Evolutionary conservation across 2,329 filamentous ascomycete genomes (phyloP).

Genomic region (Fusarium sp.): DNA sequence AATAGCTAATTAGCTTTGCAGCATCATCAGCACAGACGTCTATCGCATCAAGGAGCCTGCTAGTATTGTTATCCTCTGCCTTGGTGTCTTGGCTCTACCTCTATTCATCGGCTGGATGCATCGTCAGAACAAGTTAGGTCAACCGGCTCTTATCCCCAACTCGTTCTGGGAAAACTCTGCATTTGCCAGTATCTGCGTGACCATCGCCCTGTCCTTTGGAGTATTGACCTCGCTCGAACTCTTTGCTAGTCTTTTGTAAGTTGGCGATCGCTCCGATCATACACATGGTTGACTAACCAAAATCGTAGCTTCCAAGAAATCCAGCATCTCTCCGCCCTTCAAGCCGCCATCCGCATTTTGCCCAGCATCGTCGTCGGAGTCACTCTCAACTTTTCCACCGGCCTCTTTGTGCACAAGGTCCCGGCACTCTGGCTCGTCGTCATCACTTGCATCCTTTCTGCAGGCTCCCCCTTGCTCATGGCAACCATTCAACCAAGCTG

Average conservation of each 20-base stretch:
- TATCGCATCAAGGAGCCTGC: slow-evolving; percentile 56
- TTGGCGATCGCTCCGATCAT: not conserved
- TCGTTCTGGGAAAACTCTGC: slow-evolving; percentile 68
- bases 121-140: slow-evolving; percentile 57
- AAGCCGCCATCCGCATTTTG: slow-evolving; percentile 60
- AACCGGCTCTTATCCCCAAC: slow-evolving; percentile 71
- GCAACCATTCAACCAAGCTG: slow-evolving; percentile 61
- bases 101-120: slow-evolving; percentile 67
- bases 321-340: slow-evolving; percentile 58
- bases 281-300: too few species aligned
- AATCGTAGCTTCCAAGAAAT: slow-evolving; percentile 62
- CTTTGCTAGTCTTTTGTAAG: slow-evolving; percentile 63
- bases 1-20: slow-evolving; percentile 20
- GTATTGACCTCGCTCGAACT: slow-evolving; percentile 61
- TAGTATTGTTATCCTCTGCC: slow-evolving; percentile 60
- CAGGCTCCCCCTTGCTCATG: slow-evolving; percentile 65
- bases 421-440: slow-evolving; percentile 55
- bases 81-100: slow-evolving; percentile 58
- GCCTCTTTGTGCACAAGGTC: slow-evolving; percentile 59
- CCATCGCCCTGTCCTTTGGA: slow-evolving; percentile 59
- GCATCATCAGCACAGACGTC: slow-evolving; percentile 53
- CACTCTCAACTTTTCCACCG: slow-evolving; percentile 56
- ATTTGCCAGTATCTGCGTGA: slow-evolving; percentile 68
- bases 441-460: slow-evolving; percentile 55
- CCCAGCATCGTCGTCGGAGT: slow-evolving; percentile 59